These are phyloP conservation scores for Zygnema circumcarinatum DNA, from an alignment of 139 green algal species.

Conservation along the genomic window DNA sequence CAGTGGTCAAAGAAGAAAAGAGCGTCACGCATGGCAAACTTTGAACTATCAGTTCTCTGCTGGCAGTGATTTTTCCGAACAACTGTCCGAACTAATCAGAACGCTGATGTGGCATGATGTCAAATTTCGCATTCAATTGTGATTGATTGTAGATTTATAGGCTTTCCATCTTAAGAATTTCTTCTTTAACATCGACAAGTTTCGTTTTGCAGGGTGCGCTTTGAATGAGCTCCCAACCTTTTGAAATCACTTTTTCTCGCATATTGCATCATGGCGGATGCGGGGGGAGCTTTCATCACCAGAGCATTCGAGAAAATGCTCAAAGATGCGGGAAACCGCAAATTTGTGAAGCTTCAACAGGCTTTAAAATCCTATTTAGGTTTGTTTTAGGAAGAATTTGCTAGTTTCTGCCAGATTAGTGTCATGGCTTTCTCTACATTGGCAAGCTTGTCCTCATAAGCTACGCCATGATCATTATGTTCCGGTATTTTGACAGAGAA, in stretches of 20 bases:
- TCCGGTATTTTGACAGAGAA: too few species aligned
- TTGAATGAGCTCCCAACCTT: not conserved
- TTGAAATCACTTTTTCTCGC: not conserved
- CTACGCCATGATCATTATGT: not conserved
- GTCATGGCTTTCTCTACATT: not conserved
- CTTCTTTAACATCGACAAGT: too few species aligned
- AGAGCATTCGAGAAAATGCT: constrained; percentile 42
- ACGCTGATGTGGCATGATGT: too few species aligned
- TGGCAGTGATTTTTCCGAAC: too few species aligned
- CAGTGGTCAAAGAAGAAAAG: too few species aligned
- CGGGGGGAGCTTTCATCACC: constrained; percentile 47
- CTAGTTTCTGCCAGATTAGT: constrained; percentile 6
- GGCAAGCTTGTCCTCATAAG: not conserved
- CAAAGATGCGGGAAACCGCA: constrained; percentile 22
- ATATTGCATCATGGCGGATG: constrained; percentile 36
- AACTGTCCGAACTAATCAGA: too few species aligned
- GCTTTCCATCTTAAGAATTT: too few species aligned
- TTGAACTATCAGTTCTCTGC: too few species aligned
- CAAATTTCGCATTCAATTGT: too few species aligned
- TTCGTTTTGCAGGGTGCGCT: not conserved
- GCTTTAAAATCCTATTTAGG: constrained; percentile 54
- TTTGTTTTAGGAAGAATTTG: constrained; percentile 35
- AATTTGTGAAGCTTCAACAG: constrained; percentile 36
- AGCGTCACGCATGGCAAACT: too few species aligned
- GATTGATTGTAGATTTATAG: too few species aligned